A percentile compares a stretch with the other conserved stretches of the same genome.
Evolutionary conservation across 768 basidiomycete genomes (phyloP).

Genomic region (Wakefieldia striispora): DNA sequence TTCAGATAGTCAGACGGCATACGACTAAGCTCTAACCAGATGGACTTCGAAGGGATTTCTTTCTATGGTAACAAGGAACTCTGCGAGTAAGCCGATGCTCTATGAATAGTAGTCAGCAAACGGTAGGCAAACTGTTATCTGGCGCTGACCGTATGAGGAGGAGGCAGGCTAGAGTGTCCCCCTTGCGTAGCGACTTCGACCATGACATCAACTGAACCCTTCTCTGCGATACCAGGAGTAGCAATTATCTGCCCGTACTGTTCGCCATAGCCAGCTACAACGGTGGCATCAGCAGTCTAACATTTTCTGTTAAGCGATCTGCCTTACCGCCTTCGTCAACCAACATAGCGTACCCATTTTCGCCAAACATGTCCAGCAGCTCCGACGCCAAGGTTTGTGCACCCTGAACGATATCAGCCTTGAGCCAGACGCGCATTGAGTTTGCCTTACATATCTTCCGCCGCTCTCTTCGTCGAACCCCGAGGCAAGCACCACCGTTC

Average conservation of each 20-base stretch:
- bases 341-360: conserved; percentile 69
- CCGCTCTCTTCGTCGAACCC: conserved; percentile 78
- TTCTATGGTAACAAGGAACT: conserved; percentile 68
- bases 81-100: conserved; percentile 81
- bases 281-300: background rate
- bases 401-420: conserved; percentile 39
- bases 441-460: conserved; percentile 41
- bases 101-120: conserved; percentile 29
- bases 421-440: background rate
- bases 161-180: conserved; percentile 86
- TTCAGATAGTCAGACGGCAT: background rate
- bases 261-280: conserved; percentile 48
- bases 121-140: background rate
- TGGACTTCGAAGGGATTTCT: conserved; percentile 52
- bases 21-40: conserved; percentile 40
- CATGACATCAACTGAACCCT: conserved; percentile 62
- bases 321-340: conserved; percentile 83
- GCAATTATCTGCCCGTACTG: conserved; percentile 56
- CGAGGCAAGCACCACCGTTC: conserved; percentile 60
- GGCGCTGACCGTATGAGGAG: conserved; percentile 63
- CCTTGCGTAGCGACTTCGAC: conserved; percentile 70
- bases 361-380: conserved; percentile 63
- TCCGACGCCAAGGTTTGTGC: conserved; percentile 46
- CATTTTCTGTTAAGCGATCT: background rate
- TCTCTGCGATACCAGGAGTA: conserved; percentile 66